A percentile compares a stretch with the other conserved stretches of the same genome.
Conservation (phyloP, 495 filamentous ascomycete genomes). For the Lepidopterella palustris region DNA sequence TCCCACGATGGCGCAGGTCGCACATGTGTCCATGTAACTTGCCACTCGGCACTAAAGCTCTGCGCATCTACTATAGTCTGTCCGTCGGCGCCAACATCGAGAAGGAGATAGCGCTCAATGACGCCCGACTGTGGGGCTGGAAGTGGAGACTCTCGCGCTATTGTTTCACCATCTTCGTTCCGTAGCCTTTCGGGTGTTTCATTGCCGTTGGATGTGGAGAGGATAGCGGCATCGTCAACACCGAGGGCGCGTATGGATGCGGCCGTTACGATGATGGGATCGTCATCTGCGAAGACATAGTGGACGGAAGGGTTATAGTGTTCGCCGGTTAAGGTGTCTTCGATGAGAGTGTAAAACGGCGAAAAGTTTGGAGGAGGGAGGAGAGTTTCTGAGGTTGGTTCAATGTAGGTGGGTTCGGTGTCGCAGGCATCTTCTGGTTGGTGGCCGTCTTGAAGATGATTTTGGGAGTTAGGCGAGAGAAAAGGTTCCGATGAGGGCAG, state of each 20-base stretch:
- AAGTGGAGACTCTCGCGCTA: conserved; percentile 14
- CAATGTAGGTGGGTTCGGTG: conserved; percentile 16
- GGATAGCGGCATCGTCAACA: conserved; percentile 15
- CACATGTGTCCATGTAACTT: conserved; percentile 28
- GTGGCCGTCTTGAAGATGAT: conserved; percentile 38
- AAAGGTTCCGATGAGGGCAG: conserved; percentile 47
- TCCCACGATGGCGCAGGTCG: conserved; percentile 33
- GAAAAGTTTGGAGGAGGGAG: conserved; percentile 46
- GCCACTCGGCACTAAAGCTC: conserved; percentile 34
- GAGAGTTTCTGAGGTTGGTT: conserved; percentile 25
- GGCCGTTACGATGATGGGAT: conserved; percentile 33
- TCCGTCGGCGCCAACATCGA: conserved; percentile 35
- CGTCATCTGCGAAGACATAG: conserved; percentile 62
- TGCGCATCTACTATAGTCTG: conserved; percentile 30
- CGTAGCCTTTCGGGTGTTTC: background rate
- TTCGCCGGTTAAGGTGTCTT: conserved; percentile 48
- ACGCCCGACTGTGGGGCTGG: conserved; percentile 21
- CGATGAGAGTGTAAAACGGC: conserved; percentile 61
- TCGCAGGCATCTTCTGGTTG: conserved; percentile 12
- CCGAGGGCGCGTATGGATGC: conserved; percentile 31
- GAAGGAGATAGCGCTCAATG: conserved; percentile 34
- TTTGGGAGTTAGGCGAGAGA: conserved; percentile 38
- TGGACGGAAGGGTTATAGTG: conserved; percentile 75
- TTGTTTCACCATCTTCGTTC: background rate
- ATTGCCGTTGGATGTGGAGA: background rate